phyloP scores from a whole-genome alignment of 2,329 filamentous ascomycete species.

The Penicillium sp. region DNA sequence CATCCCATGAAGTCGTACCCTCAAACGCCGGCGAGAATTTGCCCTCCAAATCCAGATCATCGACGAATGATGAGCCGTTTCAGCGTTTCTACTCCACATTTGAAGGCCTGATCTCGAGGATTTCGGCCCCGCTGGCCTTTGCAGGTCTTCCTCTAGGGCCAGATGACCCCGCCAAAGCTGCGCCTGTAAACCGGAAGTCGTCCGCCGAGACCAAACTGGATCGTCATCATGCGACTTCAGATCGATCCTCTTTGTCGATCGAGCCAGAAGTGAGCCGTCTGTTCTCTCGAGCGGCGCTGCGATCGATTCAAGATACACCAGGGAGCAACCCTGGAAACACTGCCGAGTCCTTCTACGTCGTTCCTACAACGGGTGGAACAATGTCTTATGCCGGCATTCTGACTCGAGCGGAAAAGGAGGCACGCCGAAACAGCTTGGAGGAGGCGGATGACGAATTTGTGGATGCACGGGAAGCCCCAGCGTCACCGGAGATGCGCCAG shows the following conservation, averaged over 20 bases:
- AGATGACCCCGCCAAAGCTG: conserved; percentile 37
- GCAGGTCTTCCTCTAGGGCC: conserved; percentile 77
- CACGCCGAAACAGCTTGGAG: conserved; percentile 50
- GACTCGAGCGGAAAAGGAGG: conserved; percentile 49
- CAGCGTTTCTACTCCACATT: conserved; percentile 90
- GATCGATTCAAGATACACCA: conserved; percentile 68
- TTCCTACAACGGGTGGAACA: conserved; percentile 86
- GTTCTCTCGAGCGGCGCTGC: conserved; percentile 80
- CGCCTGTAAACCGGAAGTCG: conserved; percentile 31
- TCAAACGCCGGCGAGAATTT: conserved; percentile 29
- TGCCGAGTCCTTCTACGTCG: conserved; percentile 82
- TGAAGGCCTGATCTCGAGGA: conserved; percentile 79
- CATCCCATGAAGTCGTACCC: conserved; percentile 33
- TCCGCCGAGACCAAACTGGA: conserved; percentile 38
- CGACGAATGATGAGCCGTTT: conserved; percentile 70
- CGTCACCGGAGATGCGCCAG: conserved; percentile 47
- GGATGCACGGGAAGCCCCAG: conserved; percentile 71
- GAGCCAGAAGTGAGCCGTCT: conserved; percentile 79
- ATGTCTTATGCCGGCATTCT: conserved; percentile 91
- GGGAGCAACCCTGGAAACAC: conserved; percentile 59
- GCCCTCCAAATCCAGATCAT: conserved; percentile 16
- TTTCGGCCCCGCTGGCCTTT: conserved; percentile 89
- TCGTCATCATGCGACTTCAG: conserved; percentile 41
- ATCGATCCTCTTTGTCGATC: conserved; percentile 38
- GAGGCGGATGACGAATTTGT: conserved; percentile 83